phyloP scores from a whole-genome alignment of 768 basidiomycete species.

The Xerocomellus dryophilus region DNA sequence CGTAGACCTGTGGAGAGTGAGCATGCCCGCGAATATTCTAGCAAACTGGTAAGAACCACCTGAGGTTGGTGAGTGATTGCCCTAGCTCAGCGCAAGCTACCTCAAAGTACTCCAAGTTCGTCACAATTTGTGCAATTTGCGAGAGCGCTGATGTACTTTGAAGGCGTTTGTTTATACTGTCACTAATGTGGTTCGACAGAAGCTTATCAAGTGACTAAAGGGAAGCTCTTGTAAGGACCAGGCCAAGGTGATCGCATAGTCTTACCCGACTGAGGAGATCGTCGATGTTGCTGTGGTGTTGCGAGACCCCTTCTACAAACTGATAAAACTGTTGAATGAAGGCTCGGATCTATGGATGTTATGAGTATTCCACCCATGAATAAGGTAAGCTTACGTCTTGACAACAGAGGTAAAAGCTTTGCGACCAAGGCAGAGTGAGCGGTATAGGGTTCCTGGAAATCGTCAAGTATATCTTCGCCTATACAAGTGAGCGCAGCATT shows the following conservation, averaged over 20 bases:
- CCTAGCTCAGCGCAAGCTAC: slow-evolving; percentile 82
- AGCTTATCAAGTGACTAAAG: slow-evolving; percentile 81
- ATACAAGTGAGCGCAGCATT: slow-evolving; percentile 3
- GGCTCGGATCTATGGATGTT: slow-evolving; percentile 58
- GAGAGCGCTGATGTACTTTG: slow-evolving; percentile 74
- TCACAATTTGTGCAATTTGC: slow-evolving; percentile 89
- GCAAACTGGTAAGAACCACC: slow-evolving; percentile 42
- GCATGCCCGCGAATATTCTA: not conserved
- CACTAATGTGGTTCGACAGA: slow-evolving; percentile 70
- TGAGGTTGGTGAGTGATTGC: slow-evolving; percentile 75
- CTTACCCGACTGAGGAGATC: slow-evolving; percentile 83
- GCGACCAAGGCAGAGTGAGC: slow-evolving; percentile 86
- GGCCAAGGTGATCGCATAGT: not conserved
- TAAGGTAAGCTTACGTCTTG: slow-evolving; percentile 56
- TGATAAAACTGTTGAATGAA: slow-evolving; percentile 96
- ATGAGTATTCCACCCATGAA: slow-evolving; percentile 1
- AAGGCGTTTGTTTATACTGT: slow-evolving; percentile 72
- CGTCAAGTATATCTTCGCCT: not conserved
- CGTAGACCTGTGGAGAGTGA: slow-evolving; percentile 55
- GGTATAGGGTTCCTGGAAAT: slow-evolving; percentile 59
- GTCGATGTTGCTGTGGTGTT: slow-evolving; percentile 89
- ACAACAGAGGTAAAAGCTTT: slow-evolving; percentile 92
- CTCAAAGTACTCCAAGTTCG: slow-evolving; percentile 91
- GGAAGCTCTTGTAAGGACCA: slow-evolving; percentile 1
- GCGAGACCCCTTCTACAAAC: slow-evolving; percentile 92